Base-by-base conservation (phyloP, 2,329 filamentous ascomycete species). In the Penicillium sp. region DNA sequence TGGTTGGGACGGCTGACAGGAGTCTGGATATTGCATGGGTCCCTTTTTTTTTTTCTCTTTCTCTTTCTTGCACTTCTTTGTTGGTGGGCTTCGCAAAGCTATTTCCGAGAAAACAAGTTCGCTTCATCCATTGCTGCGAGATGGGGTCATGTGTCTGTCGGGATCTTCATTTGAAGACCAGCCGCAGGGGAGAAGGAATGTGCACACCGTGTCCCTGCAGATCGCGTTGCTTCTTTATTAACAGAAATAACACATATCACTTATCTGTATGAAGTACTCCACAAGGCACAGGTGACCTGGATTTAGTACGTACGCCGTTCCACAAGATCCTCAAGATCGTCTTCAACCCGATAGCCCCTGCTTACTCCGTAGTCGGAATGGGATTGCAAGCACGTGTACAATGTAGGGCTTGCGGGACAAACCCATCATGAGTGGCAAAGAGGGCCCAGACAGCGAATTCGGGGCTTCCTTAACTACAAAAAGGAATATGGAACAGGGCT, bases 291-390 rank as follows among this genome's bases (percentile, higher is more conserved):
- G 53, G 33, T 51, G 52, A 52, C 50, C 42, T 34, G 43, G 15
- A 31, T 22, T 17, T 13, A 37, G 9, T 34, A n/a, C 15, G 33
- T 19, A 40, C 15, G 29, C 47, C 43, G 43, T 44, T 29, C 44
- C 49, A 24, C 34, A 53, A 26, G 35, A 44, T 41, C 42, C 51
- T 57, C 42, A 35, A 54, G 45, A 45, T 54, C 38, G 21, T 22
- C 12, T 43, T 53, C 22, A 12, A 51, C 45, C 19, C 17, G 42
- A 45, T 48, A 42, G 53, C 45, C 48, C 44, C 24, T 47, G 32
- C 3, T 17, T 15, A 13, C n/a, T 13, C 15, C 24, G 12, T 41
- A 41, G 26, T 19, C 6, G 22, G 22, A 26, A 10, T 3, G 13
- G 31, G 13, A 21, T n/a, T 22, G 24, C 8, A 22, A 26, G 24